Base-by-base conservation (phyloP, 257 asterid genomes). In the Penstemon eatonii region DNA sequence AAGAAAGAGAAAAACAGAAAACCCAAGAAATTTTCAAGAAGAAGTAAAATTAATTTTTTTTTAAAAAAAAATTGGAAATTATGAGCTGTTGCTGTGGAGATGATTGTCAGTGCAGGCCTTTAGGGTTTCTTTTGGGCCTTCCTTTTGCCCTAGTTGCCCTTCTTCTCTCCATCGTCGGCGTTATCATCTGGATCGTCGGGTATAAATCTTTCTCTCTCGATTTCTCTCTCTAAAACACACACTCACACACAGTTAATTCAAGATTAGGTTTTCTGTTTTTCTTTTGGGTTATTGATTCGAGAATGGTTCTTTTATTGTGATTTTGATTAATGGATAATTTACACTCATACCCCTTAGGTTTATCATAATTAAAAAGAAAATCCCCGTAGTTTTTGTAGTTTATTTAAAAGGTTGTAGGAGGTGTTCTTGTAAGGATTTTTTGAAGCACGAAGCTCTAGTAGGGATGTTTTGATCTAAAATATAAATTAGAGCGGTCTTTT, bases 131-230 rank as follows among this genome's bases (percentile, higher is more conserved):
- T 3, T 59, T 84, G 51, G 84, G 86, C 60, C 89, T 90, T 18
- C 96, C 97, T 10, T 90, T 87, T 75, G 97, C 97, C 60, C 58
- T 90, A 7, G 66, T 90, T 69, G 70, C 86, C 40, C 91, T 87
- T 15, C 7, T 90, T 60, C 82, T 90, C 71, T 86, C 95, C 44
- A 51, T 90, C 71, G 60, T 87, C 80, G 97, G 95, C 51, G 86
- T 79, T 49, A 68, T 84, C 68, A 66, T 90, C 78, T 90, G 93
- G 97, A 76, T 88, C 75, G 79, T 87, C 76, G 95, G 95, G 97
- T 88, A 8, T 1, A 9, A 15, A 9, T 72, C 41, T 63, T 58
- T 38, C 63, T 25, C 33, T 25, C 33, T 25, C 33, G 2, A 1
- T 25, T 25, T 25, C 73, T 42, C 45, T 12, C 60, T 43, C 33